These are phyloP conservation scores for Cercospora sojina DNA, from an alignment of 2,329 filamentous ascomycete species.

Conservation along the genomic window DNA sequence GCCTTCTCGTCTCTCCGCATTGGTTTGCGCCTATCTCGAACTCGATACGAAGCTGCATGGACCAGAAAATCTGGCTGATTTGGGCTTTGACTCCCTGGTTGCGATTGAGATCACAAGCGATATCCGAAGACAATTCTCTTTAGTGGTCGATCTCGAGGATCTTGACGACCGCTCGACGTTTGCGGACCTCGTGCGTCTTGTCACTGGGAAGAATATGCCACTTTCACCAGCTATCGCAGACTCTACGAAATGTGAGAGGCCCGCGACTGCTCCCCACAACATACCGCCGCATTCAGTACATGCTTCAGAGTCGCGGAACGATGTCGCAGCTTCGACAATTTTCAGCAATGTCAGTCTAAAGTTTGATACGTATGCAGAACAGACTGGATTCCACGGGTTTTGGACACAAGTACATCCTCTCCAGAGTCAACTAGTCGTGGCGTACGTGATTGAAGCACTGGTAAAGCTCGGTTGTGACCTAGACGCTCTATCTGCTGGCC, in stretches of 20 bases:
- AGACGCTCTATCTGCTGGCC: background rate
- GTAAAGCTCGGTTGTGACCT: conserved; percentile 16
- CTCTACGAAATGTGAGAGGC: too few relatives aligned
- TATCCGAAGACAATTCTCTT: conserved; percentile 1
- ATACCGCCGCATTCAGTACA: background rate
- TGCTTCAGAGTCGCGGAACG: background rate
- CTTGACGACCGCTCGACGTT: conserved; percentile 1
- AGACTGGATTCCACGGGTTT: conserved; percentile 10
- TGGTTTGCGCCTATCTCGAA: background rate
- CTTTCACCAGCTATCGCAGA: background rate
- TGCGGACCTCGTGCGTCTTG: conserved; percentile 2
- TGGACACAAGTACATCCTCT: conserved; percentile 12
- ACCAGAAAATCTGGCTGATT: background rate
- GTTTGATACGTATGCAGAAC: background rate
- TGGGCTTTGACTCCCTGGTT: conserved; percentile 11
- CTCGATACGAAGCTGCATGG: background rate
- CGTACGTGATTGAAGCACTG: conserved; percentile 16
- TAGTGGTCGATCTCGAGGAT: background rate
- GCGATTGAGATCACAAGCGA: conserved; percentile 10
- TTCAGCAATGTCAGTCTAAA: background rate
- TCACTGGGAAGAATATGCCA: background rate
- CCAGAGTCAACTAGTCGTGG: conserved; percentile 8
- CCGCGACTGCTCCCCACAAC: rapidly evolving
- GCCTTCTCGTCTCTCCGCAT: background rate
- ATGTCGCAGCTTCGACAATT: background rate